Evolutionary conservation across 148 eudicot genomes (phyloP), one percentile per base, ranked within the genome.

Genomic region (Drosera capensis): DNA sequence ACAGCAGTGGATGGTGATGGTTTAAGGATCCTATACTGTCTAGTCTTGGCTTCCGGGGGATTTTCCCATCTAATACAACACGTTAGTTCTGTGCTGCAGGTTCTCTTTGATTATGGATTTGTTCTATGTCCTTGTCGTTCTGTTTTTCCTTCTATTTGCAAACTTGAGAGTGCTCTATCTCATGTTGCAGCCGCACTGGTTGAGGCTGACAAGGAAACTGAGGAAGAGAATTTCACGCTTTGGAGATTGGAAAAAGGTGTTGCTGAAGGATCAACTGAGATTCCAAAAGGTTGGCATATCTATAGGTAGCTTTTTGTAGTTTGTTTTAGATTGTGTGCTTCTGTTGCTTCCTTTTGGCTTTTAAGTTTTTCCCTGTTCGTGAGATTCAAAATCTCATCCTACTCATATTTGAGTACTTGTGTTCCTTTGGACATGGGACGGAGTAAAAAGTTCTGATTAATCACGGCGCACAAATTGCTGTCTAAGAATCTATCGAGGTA

Each of bases 201-300:
- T 43, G 99, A 85, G 70, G 83, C 87, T 25, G 82, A 81, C 57
- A 74, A 76, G 52, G 94, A 85, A 71, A 71, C 78, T 3, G 74
- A 52, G 45, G 99, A 85, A 72, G 67, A 56, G 23, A 78, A 85
- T 64, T 92, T 64, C 58, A 77, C 76, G 51, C 67, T 81, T 2
- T 92, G 99, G 99, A 77, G 95, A 72, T 36, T 76, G 25, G 94
- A 74, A 69, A 72, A 78, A 48, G 95, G 99, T 52, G 86, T 92
- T 73, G 94, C 99, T 3, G 99, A 92, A 77, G 99, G 99, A 50
- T 68, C 99, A 19, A 35, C 52, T 3, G 99, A 92, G 73, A 92
- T 92, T 25, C 95, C 94, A 12, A 85, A 76, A 85, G 99, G 99
- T 85, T 0, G 12, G 5, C 28, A 22, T 40, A 31, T 42, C 29